These are phyloP conservation scores for Flaveria brownii DNA, from an alignment of 129 eudicot species.

Conservation along the genomic window DNA sequence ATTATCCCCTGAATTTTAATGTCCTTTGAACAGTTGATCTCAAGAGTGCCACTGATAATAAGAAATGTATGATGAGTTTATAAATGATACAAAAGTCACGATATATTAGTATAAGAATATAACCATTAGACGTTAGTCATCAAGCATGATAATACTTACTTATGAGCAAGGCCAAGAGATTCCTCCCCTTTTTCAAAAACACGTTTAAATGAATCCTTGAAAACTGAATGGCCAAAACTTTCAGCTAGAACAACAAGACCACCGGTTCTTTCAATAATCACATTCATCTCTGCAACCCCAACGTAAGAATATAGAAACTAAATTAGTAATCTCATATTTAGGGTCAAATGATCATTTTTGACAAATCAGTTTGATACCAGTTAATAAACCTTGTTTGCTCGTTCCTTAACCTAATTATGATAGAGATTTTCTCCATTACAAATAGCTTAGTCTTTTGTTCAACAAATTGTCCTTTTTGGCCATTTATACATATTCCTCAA, in stretches of 20 bases:
- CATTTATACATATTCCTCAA: not conserved
- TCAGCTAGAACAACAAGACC: constrained; percentile 92
- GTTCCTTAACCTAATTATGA: not conserved
- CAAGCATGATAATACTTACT: constrained; percentile 55
- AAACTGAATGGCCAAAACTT: constrained; percentile 97
- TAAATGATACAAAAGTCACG: not conserved
- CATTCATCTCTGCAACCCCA: constrained; percentile 99
- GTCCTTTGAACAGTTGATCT: constrained; percentile 87
- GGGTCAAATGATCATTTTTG: not conserved
- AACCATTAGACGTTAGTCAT: not conserved
- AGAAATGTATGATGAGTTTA: constrained; percentile 22
- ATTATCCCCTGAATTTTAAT: constrained; percentile 83
- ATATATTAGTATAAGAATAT: not conserved
- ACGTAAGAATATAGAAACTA: constrained; percentile 50
- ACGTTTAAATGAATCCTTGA: constrained; percentile 89
- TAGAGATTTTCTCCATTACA: not conserved
- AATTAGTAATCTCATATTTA: not conserved
- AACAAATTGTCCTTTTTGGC: not conserved
- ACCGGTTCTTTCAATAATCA: constrained; percentile 87
- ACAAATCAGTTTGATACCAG: not conserved
- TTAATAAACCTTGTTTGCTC: not conserved
- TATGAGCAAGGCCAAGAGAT: constrained; percentile 86
- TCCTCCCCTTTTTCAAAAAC: constrained; percentile 85
- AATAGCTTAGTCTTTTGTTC: constrained; percentile 1
- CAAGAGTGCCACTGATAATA: constrained; percentile 76